phyloP scores from a whole-genome alignment of 2,329 filamentous ascomycete genomes.

The Pyricularia pennisetigena region DNA sequence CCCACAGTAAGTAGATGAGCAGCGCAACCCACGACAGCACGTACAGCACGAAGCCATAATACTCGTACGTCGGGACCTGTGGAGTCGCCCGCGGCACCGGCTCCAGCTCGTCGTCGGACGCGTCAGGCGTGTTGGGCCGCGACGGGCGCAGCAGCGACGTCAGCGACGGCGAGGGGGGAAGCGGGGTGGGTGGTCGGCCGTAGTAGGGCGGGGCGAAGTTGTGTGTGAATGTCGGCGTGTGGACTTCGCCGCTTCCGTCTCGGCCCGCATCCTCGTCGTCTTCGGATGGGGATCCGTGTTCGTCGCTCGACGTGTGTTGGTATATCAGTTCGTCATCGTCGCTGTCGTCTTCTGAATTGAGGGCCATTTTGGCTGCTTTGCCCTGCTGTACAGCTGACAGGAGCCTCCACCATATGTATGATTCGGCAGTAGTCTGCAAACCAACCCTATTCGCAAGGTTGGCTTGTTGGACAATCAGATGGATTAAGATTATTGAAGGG shows the following conservation, averaged over 20 bases:
- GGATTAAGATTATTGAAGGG: not conserved
- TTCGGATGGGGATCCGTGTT: slow-evolving; percentile 15
- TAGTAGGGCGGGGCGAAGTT: slow-evolving; percentile 81
- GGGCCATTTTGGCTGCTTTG: not conserved
- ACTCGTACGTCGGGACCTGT: slow-evolving; percentile 97
- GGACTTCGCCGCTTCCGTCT: slow-evolving; percentile 21
- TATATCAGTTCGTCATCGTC: slow-evolving; percentile 5
- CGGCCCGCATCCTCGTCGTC: slow-evolving; percentile 17
- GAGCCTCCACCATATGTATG: not conserved
- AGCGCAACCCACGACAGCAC: slow-evolving; percentile 79
- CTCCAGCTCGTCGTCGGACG: slow-evolving; percentile 72
- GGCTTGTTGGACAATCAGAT: not conserved
- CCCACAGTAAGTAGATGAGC: slow-evolving; percentile 65
- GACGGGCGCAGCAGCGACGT: slow-evolving; percentile 86
- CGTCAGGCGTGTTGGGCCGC: slow-evolving; percentile 87
- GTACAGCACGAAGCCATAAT: slow-evolving; percentile 97
- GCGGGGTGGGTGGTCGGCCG: slow-evolving; percentile 86
- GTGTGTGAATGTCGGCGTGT: slow-evolving; percentile 37
- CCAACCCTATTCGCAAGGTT: not conserved
- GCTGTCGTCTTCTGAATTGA: slow-evolving; percentile 14
- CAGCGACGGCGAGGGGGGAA: slow-evolving; percentile 85
- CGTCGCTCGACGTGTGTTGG: slow-evolving; percentile 11
- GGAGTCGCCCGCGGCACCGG: slow-evolving; percentile 77
- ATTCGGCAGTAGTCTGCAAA: not conserved
- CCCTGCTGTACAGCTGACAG: not conserved